Evolutionary conservation across 257 asterid genomes (phyloP), one percentile per base, ranked within the genome.

Genomic region (Fraxinus excelsior): DNA sequence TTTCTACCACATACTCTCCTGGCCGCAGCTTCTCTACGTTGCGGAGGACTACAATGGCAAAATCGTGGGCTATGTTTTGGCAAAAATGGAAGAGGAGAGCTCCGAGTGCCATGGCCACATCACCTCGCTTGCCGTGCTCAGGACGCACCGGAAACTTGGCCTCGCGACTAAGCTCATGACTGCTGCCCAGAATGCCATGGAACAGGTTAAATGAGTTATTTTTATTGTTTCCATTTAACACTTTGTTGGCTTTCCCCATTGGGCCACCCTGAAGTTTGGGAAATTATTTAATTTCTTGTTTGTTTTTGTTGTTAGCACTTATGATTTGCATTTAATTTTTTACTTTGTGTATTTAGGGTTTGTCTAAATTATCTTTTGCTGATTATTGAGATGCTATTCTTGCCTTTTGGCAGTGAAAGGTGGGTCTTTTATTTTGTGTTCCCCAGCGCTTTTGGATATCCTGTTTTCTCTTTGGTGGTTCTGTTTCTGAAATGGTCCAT

Each of bases 121-220:
- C 87, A 95, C 99, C 66, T 95, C 99, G 49, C 97, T 95, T 49
- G 99, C 99, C 78, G 99, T 93, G 19, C 94, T 95, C 44, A 76
- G 99, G 75, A 95, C 99, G 78, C 99, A 95, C 78, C 89, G 99
- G 44, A 95, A 95, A 81, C 91, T 95, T 58, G 99, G 99, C 74
- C 74, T 93, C 46, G 98, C 98, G 42, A 95, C 99, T 74, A 95
- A 95, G 72, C 98, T 95, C 88, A 95, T 93, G 99, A 95, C 98
- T 70, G 97, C 99, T 69, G 99, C 98, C 40, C 99, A 95, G 73
- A 93, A 89, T 83, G 99, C 97, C 82, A 95, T 93, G 99, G 98
- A 93, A 74, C 98, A 91, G 94, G 99, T 7, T 3, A 7, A 53
- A n/a, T 18, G 16, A 1, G 7, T n/a, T 53, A 4, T 53, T 19